A percentile compares a stretch with the other conserved stretches of the same genome.
Conservation (phyloP, 2,329 filamentous ascomycete genomes). For the Xylaria sp. region DNA sequence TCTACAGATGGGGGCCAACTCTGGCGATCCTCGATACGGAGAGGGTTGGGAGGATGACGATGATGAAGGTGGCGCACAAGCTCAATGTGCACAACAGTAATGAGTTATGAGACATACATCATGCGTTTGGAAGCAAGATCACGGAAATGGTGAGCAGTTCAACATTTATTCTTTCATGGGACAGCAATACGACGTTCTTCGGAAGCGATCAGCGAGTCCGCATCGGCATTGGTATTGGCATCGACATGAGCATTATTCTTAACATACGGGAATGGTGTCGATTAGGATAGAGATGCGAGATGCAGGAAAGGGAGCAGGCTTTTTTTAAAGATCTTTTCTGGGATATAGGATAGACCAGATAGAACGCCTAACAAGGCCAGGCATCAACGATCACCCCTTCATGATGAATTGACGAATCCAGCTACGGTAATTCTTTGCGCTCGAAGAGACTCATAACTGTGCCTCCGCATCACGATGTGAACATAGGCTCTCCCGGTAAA, state of each 20-base stretch:
- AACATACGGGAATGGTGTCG: constrained; percentile 4
- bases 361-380: constrained; percentile 34
- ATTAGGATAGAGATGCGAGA: constrained; percentile 22
- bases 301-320: constrained; percentile 8
- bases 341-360: constrained; percentile 38
- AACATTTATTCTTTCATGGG: constrained; percentile 21
- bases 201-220: constrained; percentile 17
- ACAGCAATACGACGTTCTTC: constrained; percentile 13
- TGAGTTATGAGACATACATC: constrained; percentile 48
- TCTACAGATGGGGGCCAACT: constrained; percentile 74
- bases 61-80: constrained; percentile 71
- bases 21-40: constrained; percentile 73
- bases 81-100: constrained; percentile 81
- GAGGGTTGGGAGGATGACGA: constrained; percentile 78
- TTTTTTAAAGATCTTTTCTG: constrained; percentile 23
- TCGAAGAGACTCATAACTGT: not conserved
- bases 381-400: constrained; percentile 23
- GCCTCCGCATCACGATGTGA: not conserved
- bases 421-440: not conserved
- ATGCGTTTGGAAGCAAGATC: constrained; percentile 37
- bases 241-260: constrained; percentile 10
- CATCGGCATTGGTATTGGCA: constrained; percentile 15
- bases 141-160: constrained; percentile 31
- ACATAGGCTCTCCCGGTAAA: not conserved
- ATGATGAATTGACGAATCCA: constrained; percentile 16